Conservation (phyloP, 345 rosid genomes). For the Aquilaria sinensis region DNA sequence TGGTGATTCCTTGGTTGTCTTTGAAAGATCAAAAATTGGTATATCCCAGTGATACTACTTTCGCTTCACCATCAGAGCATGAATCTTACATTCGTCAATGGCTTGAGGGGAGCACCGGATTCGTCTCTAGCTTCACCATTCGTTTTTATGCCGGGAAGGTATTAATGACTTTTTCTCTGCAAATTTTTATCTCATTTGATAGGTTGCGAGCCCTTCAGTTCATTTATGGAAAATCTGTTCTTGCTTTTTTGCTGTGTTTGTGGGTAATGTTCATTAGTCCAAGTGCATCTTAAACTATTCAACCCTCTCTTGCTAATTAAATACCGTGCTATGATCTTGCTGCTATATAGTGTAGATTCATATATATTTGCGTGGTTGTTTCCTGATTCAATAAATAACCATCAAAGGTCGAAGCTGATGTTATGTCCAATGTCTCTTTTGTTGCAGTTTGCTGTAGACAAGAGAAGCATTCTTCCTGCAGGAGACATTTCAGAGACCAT, state of each 20-base stretch:
- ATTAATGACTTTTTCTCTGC: constrained; percentile 1
- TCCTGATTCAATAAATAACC: too few species aligned
- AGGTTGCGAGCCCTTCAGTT: too few species aligned
- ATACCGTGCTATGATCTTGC: too few species aligned
- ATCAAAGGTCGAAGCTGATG: too few species aligned
- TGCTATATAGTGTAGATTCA: too few species aligned
- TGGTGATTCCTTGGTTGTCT: constrained; percentile 96
- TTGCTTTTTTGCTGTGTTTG: too few species aligned
- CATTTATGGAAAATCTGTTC: too few species aligned
- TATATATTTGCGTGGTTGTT: too few species aligned
- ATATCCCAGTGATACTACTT: constrained; percentile 52
- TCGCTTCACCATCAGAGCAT: constrained; percentile 63
- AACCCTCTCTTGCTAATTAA: too few species aligned
- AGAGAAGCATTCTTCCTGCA: constrained; percentile 76
- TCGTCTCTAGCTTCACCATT: constrained; percentile 40
- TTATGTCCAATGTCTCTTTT: constrained; percentile 8
- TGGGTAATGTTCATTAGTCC: too few species aligned
- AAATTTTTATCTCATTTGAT: too few species aligned
- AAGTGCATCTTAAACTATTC: too few species aligned
- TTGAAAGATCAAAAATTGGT: constrained; percentile 63
- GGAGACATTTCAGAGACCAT: constrained; percentile 73
- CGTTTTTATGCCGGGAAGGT: constrained; percentile 91
- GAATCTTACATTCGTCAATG: constrained; percentile 64
- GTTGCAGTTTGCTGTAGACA: constrained; percentile 67
- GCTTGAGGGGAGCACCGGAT: constrained; percentile 72